Percentiles rank a stretch among this genome's conserved stretches.
phyloP scores from a whole-genome alignment of 169 alveolate species.

The Eimeria acervulina region DNA sequence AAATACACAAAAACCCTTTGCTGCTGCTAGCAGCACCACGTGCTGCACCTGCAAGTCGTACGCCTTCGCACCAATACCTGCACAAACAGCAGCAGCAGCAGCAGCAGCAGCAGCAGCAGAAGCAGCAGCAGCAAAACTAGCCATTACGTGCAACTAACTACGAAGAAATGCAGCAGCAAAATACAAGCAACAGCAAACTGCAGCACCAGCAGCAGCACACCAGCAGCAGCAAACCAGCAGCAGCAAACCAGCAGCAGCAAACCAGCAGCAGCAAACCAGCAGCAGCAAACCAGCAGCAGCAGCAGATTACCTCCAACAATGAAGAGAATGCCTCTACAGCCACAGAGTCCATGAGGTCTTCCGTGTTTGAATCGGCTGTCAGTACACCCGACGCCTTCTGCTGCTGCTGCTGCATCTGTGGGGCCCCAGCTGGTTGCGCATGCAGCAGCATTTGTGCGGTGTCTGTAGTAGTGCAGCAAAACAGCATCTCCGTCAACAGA shows the following conservation, averaged over 20 bases:
- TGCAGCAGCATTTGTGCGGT: neutral
- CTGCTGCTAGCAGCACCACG: constrained; percentile 8
- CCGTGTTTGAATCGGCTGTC: constrained; percentile 37
- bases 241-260: too few species aligned
- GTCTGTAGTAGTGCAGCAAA: constrained; percentile 5
- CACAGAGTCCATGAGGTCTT: constrained; percentile 40
- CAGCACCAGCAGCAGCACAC: too few species aligned
- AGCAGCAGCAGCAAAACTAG: too few species aligned
- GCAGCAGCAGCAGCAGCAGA: constrained; percentile 23
- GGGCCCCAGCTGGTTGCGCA: constrained; percentile 35
- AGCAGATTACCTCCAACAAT: constrained; percentile 46
- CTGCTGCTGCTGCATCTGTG: constrained; percentile 26
- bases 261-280: neutral
- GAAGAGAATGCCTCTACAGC: constrained; percentile 42
- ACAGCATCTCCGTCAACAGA: constrained; percentile 27
- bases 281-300: neutral
- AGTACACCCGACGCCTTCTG: constrained; percentile 33
- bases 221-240: too few species aligned
- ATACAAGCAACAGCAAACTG: neutral
- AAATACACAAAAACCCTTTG: neutral
- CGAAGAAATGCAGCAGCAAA: too few species aligned
- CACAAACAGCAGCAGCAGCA: neutral
- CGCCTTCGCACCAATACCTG: constrained; percentile 50
- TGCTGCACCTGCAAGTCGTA: constrained; percentile 51
- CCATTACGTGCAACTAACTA: too few species aligned